Evolutionary conservation across 1,284 basidiomycete species (phyloP), one percentile per base, ranked within the genome.

Genomic region (Inonotus hispidus): DNA sequence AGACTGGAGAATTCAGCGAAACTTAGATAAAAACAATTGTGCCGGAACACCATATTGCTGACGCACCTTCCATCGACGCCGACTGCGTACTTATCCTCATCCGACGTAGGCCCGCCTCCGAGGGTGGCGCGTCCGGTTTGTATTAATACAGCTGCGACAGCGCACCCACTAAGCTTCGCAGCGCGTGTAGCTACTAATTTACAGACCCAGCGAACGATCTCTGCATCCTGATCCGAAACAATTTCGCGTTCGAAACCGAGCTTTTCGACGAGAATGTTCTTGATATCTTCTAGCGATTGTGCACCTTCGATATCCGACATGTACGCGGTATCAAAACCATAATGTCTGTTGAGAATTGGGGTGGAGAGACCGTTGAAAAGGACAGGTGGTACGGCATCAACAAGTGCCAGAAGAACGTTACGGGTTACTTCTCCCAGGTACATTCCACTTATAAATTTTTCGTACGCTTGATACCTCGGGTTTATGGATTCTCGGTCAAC

Each of bases 361-460:
- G 91, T 90, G 0, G 88, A 87, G 68, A 82, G 85, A 2, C 97
- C 96, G 61, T 79, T 74, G 74, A 99, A 98, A 32, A 98, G 79
- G 19, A 91, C 69, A 4, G 88, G 73, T 59, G 89, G 89, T 16
- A 82, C 74, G 3, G 88, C 84, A 71, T 98, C 96, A 68, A 98
- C 82, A 64, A 99, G 79, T 63, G 93, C 83, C 32, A 96, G 79
- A 53, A 98, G 79, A 64, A 97, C 79, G 69, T 92, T 91, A 54
- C 96, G 88, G 21, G 89, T 84, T 66, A 98, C 85, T 75, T 99
- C 96, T 62, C 96, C 96, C 43, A 98, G 85, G 74, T 99, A 98
- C 95, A 99, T 98, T 63, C 97, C 97, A 2, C 94, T 97, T 66
- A 99, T 92, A 79, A 98, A 94, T 78, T 99, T 99, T 74, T 99